Conservation (phyloP, 2,329 filamentous ascomycete species). For the Epichloe bromicola region DNA sequence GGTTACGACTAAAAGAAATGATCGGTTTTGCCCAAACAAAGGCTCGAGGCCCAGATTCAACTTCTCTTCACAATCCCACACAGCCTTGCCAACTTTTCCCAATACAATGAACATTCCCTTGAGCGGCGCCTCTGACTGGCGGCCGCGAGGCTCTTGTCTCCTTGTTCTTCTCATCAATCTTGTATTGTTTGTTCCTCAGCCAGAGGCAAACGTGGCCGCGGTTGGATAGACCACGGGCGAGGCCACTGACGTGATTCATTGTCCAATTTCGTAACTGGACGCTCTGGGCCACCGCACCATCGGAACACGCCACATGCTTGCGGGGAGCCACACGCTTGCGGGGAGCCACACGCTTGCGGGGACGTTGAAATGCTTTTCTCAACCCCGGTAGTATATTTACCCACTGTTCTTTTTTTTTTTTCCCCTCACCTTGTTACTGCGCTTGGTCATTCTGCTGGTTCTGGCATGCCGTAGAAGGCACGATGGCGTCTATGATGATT, state of each 20-base stretch:
- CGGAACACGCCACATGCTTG: background rate
- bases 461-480: background rate
- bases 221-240: background rate
- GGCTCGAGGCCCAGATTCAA: too few relatives aligned
- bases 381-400: too few relatives aligned
- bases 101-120: background rate
- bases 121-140: background rate
- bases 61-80: too few relatives aligned
- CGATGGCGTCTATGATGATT: constrained; percentile 2
- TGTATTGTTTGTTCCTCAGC: background rate
- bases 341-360: background rate
- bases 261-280: background rate
- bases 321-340: background rate
- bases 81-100: background rate
- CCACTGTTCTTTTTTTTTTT: background rate
- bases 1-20: constrained; percentile 25
- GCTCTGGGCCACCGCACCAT: background rate
- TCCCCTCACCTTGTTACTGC: background rate
- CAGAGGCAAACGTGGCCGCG: background rate
- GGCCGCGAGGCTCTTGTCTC: background rate
- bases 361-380: background rate
- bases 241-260: background rate
- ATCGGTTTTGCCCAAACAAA: background rate
- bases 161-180: too few relatives aligned
- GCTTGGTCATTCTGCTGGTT: background rate